These are phyloP conservation scores for Ustilago xerochloae DNA, from an alignment of 1,284 basidiomycete genomes.

Conservation along the genomic window DNA sequence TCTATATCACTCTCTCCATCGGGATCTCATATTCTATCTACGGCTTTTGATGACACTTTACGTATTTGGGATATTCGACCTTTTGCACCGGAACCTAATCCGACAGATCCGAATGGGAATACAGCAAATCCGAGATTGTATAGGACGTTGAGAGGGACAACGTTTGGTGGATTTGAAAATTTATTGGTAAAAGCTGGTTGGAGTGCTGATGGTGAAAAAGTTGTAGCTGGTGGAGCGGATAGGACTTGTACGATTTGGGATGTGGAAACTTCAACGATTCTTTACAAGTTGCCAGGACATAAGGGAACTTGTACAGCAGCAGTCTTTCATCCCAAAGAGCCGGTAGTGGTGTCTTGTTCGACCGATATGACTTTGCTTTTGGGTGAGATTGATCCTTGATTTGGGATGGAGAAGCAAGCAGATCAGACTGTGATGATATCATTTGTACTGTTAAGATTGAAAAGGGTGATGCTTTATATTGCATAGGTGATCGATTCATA, in stretches of 20 bases:
- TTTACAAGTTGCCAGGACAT: constrained; percentile 67
- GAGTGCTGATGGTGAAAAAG: constrained; percentile 60
- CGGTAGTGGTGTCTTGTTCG: constrained; percentile 61
- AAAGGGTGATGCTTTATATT: no score
- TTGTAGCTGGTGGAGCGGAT: constrained; percentile 62
- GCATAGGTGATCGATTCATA: no score
- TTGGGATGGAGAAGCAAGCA: not conserved
- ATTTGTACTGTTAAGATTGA: no score
- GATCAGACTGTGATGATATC: no score
- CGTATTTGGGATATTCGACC: constrained; percentile 68
- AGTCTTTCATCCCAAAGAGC: constrained; percentile 65
- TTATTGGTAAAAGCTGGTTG: constrained; percentile 56
- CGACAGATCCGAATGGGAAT: constrained; percentile 32
- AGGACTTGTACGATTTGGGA: constrained; percentile 66
- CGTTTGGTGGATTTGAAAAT: constrained; percentile 64
- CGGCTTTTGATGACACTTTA: constrained; percentile 61
- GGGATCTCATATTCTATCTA: constrained; percentile 64
- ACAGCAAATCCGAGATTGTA: constrained; percentile 52
- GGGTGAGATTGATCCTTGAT: constrained; percentile 58
- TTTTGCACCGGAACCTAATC: constrained; percentile 61
- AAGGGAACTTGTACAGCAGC: constrained; percentile 66
- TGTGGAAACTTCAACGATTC: constrained; percentile 51
- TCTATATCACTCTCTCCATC: constrained; percentile 59
- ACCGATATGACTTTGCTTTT: constrained; percentile 62
- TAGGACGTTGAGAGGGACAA: constrained; percentile 60